A percentile compares a stretch with the other conserved stretches of the same genome.
These are phyloP conservation scores for Xanthoceras sorbifolium DNA, from an alignment of 345 rosid genomes.

Conservation along the genomic window DNA sequence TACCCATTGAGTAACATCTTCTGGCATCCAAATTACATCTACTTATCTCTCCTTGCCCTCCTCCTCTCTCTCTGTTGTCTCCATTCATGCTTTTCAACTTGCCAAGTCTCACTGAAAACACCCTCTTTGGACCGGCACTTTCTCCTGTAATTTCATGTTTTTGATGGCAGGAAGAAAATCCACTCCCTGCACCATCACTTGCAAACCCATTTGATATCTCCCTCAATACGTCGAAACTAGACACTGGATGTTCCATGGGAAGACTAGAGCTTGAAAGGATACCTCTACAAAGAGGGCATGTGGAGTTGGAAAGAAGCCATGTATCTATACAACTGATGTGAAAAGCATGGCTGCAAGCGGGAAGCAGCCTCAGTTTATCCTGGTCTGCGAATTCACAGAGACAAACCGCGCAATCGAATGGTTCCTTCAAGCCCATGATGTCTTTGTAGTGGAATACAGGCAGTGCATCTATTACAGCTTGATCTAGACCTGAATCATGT, in stretches of 20 bases:
- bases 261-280: conserved; percentile 38
- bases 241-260: conserved; percentile 28
- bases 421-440: conserved; percentile 60
- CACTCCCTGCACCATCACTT: conserved; percentile 34
- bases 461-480: conserved; percentile 59
- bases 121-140: conserved; percentile 31
- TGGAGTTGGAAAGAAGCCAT: conserved; percentile 83
- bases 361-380: conserved; percentile 69
- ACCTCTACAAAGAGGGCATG: conserved; percentile 74
- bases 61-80: conserved; percentile 35
- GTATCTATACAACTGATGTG: conserved; percentile 70
- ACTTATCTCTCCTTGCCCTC: conserved; percentile 41
- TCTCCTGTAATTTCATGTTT: conserved; percentile 27
- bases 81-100: conserved; percentile 47
- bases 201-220: conserved; percentile 24
- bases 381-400: conserved; percentile 55
- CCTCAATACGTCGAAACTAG: conserved; percentile 29
- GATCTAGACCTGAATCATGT: conserved; percentile 81
- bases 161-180: conserved; percentile 20
- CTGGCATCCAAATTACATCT: conserved; percentile 46
- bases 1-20: conserved; percentile 79
- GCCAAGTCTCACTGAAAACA: conserved; percentile 64
- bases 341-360: conserved; percentile 70
- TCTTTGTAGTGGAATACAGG: conserved; percentile 70
- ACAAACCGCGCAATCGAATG: conserved; percentile 82